Conservation (phyloP, 2,329 filamentous ascomycete genomes). For the Alternaria triticimaculans region DNA sequence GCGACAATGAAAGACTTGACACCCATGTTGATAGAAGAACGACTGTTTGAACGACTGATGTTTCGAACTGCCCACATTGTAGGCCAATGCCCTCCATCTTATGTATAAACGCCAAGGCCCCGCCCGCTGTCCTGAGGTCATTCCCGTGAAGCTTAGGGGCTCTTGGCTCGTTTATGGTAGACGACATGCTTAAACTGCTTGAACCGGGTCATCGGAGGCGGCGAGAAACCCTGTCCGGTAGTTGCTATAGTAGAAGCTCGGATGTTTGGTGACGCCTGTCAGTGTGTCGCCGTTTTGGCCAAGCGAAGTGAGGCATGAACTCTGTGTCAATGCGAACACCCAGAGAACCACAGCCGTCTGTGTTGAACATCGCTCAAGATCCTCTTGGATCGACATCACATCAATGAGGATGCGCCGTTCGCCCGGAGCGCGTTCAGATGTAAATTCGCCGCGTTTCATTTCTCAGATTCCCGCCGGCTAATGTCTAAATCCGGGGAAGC, state of each 20-base stretch:
- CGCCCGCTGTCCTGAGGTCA: conserved; percentile 1
- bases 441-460: conserved; percentile 2
- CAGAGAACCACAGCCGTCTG: background rate
- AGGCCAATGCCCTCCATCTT: conserved; percentile 1
- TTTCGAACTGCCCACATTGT: background rate
- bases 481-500: conserved; percentile 13
- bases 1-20: conserved; percentile 31
- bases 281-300: background rate
- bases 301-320: background rate
- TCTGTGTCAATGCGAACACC: background rate
- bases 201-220: conserved; percentile 24
- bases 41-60: background rate
- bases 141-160: conserved; percentile 19
- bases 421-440: conserved; percentile 16
- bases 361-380: background rate
- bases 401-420: conserved; percentile 14
- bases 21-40: conserved; percentile 24
- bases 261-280: background rate
- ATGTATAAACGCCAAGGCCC: conserved; percentile 20
- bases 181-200: conserved; percentile 27
- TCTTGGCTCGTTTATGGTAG: conserved; percentile 42
- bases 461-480: conserved; percentile 33
- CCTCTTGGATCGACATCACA: background rate
- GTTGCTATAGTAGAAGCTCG: background rate
- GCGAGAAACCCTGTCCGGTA: conserved; percentile 1